Evolutionary conservation across 2,329 filamentous ascomycete genomes (phyloP), one percentile per base, ranked within the genome.

Genomic region (Aspergillus fijiensis): DNA sequence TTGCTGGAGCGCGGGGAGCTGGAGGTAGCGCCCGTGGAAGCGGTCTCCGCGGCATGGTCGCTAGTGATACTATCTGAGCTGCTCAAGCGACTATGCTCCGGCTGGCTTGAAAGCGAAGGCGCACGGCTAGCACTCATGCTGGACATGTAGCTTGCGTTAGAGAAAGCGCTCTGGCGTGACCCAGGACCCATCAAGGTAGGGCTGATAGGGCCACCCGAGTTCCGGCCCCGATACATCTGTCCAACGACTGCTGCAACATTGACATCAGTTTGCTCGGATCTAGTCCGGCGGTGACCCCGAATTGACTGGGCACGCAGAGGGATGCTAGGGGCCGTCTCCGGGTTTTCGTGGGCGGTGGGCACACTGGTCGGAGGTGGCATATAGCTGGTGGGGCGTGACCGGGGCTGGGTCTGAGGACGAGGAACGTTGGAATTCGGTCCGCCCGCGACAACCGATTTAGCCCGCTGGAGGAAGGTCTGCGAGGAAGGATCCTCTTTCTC

Each of bases 171-270:
- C 58, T 78, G 75, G 7, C 75, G 74, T 4, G 74, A 76, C n/a
- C 73, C 74, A 39, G 74, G 74, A 7, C 74, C 74, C 64, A 78
- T 72, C 4, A 73, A 60, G 19, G 75, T 88, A 78, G 68, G 86
- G 78, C 74, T 86, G 81, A 79, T 79, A 54, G 72, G 82, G 23
- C 89, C 84, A 14, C 76, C 74, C 6, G 78, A 78, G 51, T 76
- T 75, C 21, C 76, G 85, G 14, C 89, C 89, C 70, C 88, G 89
- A 79, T 96, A 96, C 90, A 96, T 96, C 75, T 93, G 92, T 69
- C 91, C 91, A 52, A 96, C 89, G 31, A 96, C 85, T 61, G 84
- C 86, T 7, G 90, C 89, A 19, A 87, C 87, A 55, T 77, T 71
- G 50, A 73, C 69, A 59, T 76, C 75, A 11, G 75, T 69, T 63